Evolutionary conservation across 1,139 yeast species (phyloP), one percentile per base, ranked within the genome.

Genomic region (Kodamaea sp.): DNA sequence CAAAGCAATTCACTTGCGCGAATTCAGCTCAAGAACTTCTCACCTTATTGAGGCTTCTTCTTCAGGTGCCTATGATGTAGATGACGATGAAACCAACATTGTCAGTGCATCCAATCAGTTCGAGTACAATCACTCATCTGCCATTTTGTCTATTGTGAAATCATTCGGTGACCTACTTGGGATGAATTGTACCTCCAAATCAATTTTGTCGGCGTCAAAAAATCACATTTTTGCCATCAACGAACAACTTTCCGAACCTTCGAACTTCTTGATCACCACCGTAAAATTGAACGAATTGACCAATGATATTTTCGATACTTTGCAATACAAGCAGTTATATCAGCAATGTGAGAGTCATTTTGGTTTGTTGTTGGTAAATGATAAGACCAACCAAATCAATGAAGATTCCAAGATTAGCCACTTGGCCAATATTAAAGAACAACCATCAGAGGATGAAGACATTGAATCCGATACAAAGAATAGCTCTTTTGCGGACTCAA

Each of bases 21-120:
- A 78, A 25, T 63, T 82, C 36, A 75, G 83, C 2, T 81, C 83
- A 29, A 66, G 89, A 55, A 81, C 87, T 0, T 78, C 86, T 0
- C 84, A 82, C 55, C 59, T 82, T 32, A 66, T 82, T 35, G 86
- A 79, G 47, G 86, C 85, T 2, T 80, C 86, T 3, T 48, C 54
- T 16, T 42, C 46, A 3, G 37, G 39, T 10, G 37, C 38, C 15
- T 36, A 39, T 18, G 57, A 49, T 13, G 34, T 38, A 13, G 39
- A 44, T 15, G 49, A 47, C 20, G 43, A 41, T 13, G 35, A 32
- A 6, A 22, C 22, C n/a, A 26, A 33, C 5, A 23, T 23, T 9
- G 30, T 40, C 9, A 43, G 28, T 25, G 48, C 53, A 2, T 40
- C 46, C 4, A 50, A 48, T 28, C 55, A 51, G 19, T 53, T 65